These are phyloP conservation scores for Zostera marina DNA, from an alignment of 116 monocot species.

Conservation along the genomic window DNA sequence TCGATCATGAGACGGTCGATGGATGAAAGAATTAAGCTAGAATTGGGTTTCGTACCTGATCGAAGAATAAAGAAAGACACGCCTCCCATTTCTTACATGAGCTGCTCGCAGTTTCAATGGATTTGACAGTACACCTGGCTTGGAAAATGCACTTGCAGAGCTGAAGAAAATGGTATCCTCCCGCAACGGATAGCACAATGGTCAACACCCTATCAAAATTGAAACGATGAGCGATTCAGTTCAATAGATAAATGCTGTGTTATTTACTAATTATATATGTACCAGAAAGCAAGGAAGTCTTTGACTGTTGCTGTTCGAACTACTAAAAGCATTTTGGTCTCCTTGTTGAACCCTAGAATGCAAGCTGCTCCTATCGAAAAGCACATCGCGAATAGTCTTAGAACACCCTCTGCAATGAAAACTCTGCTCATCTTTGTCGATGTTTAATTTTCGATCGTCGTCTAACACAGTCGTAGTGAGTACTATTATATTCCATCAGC, in stretches of 20 bases:
- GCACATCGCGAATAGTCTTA: constrained; percentile 31
- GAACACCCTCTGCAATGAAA: constrained; percentile 16
- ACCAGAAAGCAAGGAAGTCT: constrained; percentile 47
- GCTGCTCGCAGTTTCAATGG: neutral
- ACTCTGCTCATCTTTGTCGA: constrained; percentile 13
- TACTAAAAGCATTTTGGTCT: constrained; percentile 40
- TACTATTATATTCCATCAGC: no score
- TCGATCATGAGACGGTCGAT: no score
- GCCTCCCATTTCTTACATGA: constrained; percentile 13
- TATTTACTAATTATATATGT: neutral
- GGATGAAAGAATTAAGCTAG: no score
- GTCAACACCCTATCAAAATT: constrained; percentile 27
- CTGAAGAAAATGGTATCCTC: constrained; percentile 49
- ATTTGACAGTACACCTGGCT: constrained; percentile 4
- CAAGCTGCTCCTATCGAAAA: constrained; percentile 23
- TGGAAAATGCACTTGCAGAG: constrained; percentile 24
- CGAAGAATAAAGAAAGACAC: constrained; percentile 37
- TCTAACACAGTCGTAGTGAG: no score
- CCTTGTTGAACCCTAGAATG: constrained; percentile 26
- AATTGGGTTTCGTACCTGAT: constrained; percentile 31
- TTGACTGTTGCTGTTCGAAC: constrained; percentile 38
- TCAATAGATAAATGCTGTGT: no score
- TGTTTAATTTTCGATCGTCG: no score
- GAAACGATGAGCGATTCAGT: no score
- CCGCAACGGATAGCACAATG: constrained; percentile 16